Percentiles rank a stretch among this genome's conserved stretches.
Evolutionary conservation across 805 yeast species (phyloP).

Genomic region (Teunomyces gatunensis): DNA sequence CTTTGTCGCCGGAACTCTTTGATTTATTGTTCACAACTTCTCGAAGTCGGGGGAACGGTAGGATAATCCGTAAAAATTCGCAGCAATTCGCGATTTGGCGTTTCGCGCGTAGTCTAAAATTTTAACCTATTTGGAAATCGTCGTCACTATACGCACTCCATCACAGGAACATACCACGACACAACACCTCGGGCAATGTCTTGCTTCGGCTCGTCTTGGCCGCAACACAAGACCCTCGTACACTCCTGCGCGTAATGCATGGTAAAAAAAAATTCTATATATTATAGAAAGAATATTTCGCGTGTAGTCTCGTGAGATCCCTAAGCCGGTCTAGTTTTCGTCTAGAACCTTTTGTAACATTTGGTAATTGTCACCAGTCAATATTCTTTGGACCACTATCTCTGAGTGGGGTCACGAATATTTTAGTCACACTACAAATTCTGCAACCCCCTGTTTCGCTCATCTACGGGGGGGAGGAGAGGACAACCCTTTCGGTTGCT

Average conservation of each 20-base stretch:
- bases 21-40: background rate
- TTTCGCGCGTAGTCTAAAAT: constrained; percentile 2
- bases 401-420: background rate
- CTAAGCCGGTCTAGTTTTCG: background rate
- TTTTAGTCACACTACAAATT: no score
- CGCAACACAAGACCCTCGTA: background rate
- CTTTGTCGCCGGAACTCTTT: background rate
- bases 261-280: background rate
- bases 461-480: no score
- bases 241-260: background rate
- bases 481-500: background rate
- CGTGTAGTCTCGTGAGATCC: background rate
- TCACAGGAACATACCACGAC: constrained; percentile 1
- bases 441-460: no score
- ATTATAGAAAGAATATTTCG: no score
- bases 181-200: background rate
- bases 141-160: constrained; percentile 1
- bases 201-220: background rate
- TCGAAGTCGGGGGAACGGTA: background rate
- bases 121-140: constrained; percentile 3
- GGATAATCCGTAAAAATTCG: background rate
- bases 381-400: background rate
- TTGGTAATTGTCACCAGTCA: background rate
- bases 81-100: constrained; percentile 4
- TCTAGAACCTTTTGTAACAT: background rate